Percentiles rank a stretch among this genome's conserved stretches.
Conservation (phyloP, 2,329 filamentous ascomycete genomes). For the Stagonosporopsis vannaccii region DNA sequence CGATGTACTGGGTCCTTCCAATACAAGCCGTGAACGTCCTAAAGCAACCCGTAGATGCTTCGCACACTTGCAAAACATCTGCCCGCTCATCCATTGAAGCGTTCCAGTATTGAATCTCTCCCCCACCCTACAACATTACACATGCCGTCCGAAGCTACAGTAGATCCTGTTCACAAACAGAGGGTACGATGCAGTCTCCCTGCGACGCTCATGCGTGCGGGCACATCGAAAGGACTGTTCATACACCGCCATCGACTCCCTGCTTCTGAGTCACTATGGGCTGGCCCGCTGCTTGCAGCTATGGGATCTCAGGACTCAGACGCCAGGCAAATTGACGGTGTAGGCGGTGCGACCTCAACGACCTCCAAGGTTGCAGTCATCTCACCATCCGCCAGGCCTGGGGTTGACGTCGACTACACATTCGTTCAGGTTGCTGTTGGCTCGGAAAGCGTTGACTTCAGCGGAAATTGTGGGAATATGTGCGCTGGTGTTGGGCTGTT, state of each 20-base stretch:
- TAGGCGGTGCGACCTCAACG: conserved; percentile 72
- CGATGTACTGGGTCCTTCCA: neutral
- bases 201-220: conserved; percentile 51
- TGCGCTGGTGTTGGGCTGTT: conserved; percentile 70
- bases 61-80: neutral
- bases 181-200: conserved; percentile 35
- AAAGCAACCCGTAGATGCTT: neutral
- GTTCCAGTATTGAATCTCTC: neutral
- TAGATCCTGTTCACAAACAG: neutral
- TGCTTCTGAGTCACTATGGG: conserved; percentile 56
- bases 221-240: conserved; percentile 52
- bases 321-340: conserved; percentile 73
- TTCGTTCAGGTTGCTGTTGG: conserved; percentile 73
- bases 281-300: conserved; percentile 62
- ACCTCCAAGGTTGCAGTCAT: conserved; percentile 75
- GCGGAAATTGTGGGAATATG: conserved; percentile 79
- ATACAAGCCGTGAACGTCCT: neutral
- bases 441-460: conserved; percentile 67
- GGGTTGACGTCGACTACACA: conserved; percentile 69
- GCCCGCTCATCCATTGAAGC: neutral
- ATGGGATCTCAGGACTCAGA: conserved; percentile 72
- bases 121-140: neutral
- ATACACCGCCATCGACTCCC: conserved; percentile 60
- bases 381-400: conserved; percentile 55
- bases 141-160: neutral